phyloP scores from a whole-genome alignment of 352 stramenopile species.

The Globisporangium sylvaticum region DNA sequence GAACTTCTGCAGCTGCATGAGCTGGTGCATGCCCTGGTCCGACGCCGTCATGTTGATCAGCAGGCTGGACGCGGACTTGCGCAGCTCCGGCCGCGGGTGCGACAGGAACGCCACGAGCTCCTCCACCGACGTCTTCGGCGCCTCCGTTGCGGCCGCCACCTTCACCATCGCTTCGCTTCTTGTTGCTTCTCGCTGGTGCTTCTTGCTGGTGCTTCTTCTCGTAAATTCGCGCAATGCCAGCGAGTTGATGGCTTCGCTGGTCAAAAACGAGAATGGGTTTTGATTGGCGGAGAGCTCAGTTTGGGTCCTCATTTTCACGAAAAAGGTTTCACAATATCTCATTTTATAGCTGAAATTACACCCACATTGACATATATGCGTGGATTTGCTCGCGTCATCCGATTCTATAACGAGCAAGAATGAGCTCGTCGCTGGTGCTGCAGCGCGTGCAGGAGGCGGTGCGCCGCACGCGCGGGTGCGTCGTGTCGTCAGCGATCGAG shows the following conservation, averaged over 20 bases:
- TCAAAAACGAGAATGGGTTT: slow-evolving; percentile 7
- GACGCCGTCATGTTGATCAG: slow-evolving; percentile 82
- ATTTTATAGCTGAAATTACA: neutral
- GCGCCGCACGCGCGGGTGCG: slow-evolving; percentile 42
- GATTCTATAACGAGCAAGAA: neutral
- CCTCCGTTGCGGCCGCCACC: slow-evolving; percentile 30
- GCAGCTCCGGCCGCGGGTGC: slow-evolving; percentile 76
- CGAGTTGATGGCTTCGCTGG: slow-evolving; percentile 6
- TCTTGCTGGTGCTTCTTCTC: neutral
- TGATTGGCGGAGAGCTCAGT: slow-evolving; percentile 3
- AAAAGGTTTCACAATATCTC: neutral
- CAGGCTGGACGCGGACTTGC: slow-evolving; percentile 80
- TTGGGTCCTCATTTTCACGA: neutral
- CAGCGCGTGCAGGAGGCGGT: slow-evolving; percentile 50
- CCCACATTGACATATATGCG: neutral
- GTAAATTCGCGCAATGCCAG: slow-evolving; percentile 2
- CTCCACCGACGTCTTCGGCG: slow-evolving; percentile 71
- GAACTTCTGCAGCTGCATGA: slow-evolving; percentile 66
- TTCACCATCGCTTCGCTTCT: slow-evolving; percentile 29
- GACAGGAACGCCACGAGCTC: slow-evolving; percentile 82
- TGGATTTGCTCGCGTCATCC: neutral
- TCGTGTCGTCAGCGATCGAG: slow-evolving; percentile 53
- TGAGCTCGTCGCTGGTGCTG: slow-evolving; percentile 21
- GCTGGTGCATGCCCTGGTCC: slow-evolving; percentile 71
- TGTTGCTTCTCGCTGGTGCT: neutral